These are phyloP conservation scores for Halophytophthora batemanensis DNA, from an alignment of 352 stramenopile species.

Conservation along the genomic window DNA sequence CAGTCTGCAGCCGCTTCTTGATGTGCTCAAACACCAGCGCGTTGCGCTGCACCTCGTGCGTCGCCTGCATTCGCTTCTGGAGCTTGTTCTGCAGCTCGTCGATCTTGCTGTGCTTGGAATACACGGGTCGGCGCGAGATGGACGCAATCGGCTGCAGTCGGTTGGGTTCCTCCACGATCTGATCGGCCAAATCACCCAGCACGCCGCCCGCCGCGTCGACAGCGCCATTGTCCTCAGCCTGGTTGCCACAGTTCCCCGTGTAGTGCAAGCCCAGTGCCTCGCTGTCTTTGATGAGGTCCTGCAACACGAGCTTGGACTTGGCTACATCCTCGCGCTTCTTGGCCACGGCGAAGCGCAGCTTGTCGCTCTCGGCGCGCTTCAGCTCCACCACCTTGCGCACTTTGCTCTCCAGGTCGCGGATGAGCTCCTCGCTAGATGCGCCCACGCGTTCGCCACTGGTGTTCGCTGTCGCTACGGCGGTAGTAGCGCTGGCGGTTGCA, in stretches of 20 bases:
- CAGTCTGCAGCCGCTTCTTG: conserved; percentile 61
- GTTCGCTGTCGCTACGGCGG: background rate
- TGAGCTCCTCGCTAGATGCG: conserved; percentile 71
- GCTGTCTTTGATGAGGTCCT: conserved; percentile 79
- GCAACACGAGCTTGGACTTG: conserved; percentile 54
- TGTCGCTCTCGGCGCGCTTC: conserved; percentile 76
- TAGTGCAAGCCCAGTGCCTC: conserved; percentile 67
- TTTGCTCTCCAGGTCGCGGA: conserved; percentile 70
- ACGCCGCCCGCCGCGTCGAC: background rate
- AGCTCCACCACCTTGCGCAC: conserved; percentile 78
- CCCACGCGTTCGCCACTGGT: conserved; percentile 43
- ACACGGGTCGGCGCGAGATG: conserved; percentile 73
- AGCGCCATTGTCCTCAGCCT: conserved; percentile 16
- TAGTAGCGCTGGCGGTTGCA: background rate
- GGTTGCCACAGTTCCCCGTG: conserved; percentile 18
- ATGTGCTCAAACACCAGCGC: conserved; percentile 80
- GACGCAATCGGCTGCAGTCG: conserved; percentile 69
- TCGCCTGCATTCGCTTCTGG: conserved; percentile 54
- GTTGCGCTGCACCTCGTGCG: conserved; percentile 53
- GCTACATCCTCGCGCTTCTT: conserved; percentile 73
- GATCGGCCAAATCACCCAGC: background rate
- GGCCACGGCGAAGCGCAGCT: conserved; percentile 54
- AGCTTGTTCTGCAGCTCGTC: conserved; percentile 63
- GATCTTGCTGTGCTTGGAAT: conserved; percentile 86
- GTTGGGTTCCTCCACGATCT: conserved; percentile 44